Percentiles rank a stretch among this genome's conserved stretches.
Evolutionary conservation across 2,329 filamentous ascomycete species (phyloP).

Genomic region (Ophiosphaerella narmari): DNA sequence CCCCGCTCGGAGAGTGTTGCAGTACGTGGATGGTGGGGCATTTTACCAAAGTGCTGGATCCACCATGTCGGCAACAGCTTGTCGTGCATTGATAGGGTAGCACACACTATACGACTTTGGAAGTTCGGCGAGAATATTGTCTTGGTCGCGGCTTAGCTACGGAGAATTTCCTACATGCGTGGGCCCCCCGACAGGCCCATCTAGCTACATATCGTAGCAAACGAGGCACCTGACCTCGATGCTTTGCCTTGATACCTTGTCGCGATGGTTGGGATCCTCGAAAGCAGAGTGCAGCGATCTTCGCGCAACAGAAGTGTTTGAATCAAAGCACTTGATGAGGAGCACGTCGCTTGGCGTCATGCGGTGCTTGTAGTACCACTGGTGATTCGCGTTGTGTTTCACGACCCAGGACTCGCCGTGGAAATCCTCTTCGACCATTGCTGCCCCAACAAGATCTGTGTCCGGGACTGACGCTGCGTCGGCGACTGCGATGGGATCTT

Average conservation of each 20-base stretch:
- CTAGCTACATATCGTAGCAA: conserved; percentile 13
- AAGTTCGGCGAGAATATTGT: conserved; percentile 4
- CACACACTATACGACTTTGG: background rate
- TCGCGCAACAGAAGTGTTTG: conserved; percentile 18
- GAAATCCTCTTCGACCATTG: conserved; percentile 26
- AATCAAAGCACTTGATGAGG: conserved; percentile 35
- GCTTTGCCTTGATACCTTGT: conserved; percentile 22
- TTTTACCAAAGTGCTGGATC: conserved; percentile 23
- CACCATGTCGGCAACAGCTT: conserved; percentile 16
- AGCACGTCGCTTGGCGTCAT: conserved; percentile 29
- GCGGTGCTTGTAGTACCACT: conserved; percentile 26
- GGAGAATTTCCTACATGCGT: background rate
- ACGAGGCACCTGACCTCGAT: conserved; percentile 34
- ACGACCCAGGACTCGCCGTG: conserved; percentile 28
- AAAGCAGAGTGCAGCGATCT: conserved; percentile 30
- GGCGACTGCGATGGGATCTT: conserved; percentile 35
- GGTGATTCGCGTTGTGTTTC: conserved; percentile 21
- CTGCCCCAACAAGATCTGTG: conserved; percentile 24
- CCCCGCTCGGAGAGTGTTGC: conserved; percentile 22
- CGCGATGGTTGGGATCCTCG: conserved; percentile 20
- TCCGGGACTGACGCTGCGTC: conserved; percentile 28
- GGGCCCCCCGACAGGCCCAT: no score
- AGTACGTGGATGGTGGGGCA: conserved; percentile 5
- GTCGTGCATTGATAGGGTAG: background rate
- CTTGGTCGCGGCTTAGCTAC: background rate